phyloP scores from a whole-genome alignment of 176 grass and related monocot species.

The Luzula sylvatica region DNA sequence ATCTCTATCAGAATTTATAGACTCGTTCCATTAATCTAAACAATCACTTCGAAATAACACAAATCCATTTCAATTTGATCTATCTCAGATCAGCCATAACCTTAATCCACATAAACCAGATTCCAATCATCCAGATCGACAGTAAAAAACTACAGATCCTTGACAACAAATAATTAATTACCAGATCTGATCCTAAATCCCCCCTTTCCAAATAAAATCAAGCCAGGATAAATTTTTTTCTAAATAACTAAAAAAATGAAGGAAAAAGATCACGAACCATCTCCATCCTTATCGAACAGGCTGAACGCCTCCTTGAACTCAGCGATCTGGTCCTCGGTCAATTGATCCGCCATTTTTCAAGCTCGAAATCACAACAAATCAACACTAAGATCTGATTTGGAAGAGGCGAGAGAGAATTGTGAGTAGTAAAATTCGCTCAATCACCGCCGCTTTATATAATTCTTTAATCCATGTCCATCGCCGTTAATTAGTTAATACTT shows the following conservation, averaged over 20 bases:
- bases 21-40: too few relatives aligned
- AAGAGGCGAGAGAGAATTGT: constrained; percentile 26
- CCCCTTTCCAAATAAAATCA: neutral
- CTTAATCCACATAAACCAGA: too few relatives aligned
- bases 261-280: constrained; percentile 26
- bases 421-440: constrained; percentile 12
- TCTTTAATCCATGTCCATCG: neutral
- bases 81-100: too few relatives aligned
- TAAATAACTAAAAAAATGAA: neutral
- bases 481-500: too few relatives aligned
- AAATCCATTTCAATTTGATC: too few relatives aligned
- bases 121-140: too few relatives aligned
- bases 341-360: constrained; percentile 57
- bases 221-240: too few relatives aligned
- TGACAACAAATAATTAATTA: neutral
- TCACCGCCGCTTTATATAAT: constrained; percentile 34
- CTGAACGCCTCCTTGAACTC: constrained; percentile 96
- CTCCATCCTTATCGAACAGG: constrained; percentile 90
- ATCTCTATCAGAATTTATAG: too few relatives aligned
- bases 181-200: constrained; percentile 9
- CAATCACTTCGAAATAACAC: too few relatives aligned
- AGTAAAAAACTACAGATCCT: too few relatives aligned
- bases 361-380: neutral
- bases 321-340: constrained; percentile 89
- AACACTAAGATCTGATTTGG: neutral